Conservation (phyloP, 306 rosid genomes). For the Vachellia collinsii region DNA sequence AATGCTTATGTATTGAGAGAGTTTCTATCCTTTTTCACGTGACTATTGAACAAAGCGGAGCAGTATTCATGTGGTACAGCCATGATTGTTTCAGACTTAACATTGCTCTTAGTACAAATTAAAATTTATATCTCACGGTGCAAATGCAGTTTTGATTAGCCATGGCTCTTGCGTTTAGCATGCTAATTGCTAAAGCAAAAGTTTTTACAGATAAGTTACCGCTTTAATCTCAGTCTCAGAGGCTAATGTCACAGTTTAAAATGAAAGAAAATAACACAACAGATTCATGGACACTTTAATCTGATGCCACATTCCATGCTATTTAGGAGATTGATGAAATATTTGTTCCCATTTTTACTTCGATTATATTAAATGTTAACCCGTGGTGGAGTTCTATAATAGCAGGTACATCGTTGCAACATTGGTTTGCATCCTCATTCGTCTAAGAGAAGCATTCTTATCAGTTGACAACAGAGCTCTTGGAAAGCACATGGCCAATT, state of each 20-base stretch:
- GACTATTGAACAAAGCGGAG: constrained; percentile 39
- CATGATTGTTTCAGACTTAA: constrained; percentile 41
- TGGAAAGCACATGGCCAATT: not conserved
- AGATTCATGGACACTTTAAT: not conserved
- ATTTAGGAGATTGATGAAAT: not conserved
- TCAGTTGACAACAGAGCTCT: not conserved
- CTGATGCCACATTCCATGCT: not conserved
- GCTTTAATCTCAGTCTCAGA: not conserved
- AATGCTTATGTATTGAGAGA: constrained; percentile 39
- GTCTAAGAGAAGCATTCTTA: not conserved
- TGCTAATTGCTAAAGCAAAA: constrained; percentile 9
- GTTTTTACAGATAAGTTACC: not conserved
- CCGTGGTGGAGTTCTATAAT: not conserved
- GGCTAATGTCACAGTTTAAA: not conserved
- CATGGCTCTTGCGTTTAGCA: constrained; percentile 21
- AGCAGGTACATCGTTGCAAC: not conserved
- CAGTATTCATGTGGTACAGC: constrained; percentile 51
- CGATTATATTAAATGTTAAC: not conserved
- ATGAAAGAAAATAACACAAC: not conserved
- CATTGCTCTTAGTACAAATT: constrained; percentile 30
- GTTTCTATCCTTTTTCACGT: constrained; percentile 35
- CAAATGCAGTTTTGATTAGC: constrained; percentile 15
- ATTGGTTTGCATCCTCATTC: not conserved
- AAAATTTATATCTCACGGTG: constrained; percentile 19
- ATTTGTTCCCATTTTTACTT: not conserved